phyloP scores from a whole-genome alignment of 148 eudicot species.

The Amaranthus cruentus region DNA sequence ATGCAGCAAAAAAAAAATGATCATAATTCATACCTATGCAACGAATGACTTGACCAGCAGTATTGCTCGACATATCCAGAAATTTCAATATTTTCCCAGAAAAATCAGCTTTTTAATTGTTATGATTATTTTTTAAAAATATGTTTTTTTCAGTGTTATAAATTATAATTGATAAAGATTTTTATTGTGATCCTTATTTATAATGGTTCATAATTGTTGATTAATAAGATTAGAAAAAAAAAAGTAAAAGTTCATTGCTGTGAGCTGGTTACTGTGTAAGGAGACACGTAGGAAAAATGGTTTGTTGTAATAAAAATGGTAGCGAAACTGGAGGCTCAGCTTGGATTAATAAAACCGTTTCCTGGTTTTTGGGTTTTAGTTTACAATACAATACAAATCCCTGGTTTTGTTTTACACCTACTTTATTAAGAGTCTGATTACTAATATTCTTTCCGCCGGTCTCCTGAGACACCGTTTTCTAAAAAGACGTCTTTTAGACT shows the following conservation, averaged over 20 bases:
- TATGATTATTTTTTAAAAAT: background rate
- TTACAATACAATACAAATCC: background rate
- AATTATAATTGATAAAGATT: background rate
- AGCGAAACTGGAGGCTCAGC: slow-evolving; percentile 7
- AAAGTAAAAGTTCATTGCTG: too few species aligned
- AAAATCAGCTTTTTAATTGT: background rate
- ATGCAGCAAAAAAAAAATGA: background rate
- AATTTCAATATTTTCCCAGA: background rate
- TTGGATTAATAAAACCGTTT: slow-evolving; percentile 14
- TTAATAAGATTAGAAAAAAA: background rate
- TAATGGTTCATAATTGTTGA: background rate
- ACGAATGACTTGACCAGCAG: slow-evolving; percentile 41
- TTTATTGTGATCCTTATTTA: too few species aligned
- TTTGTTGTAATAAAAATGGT: background rate
- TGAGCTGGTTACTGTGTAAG: background rate
- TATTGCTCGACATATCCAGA: slow-evolving; percentile 22
- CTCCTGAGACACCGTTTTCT: too few species aligned
- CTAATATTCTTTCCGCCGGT: too few species aligned
- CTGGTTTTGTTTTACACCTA: slow-evolving; percentile 6
- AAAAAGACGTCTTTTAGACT: too few species aligned
- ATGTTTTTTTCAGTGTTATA: background rate
- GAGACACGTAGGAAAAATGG: background rate
- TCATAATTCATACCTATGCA: slow-evolving; percentile 35
- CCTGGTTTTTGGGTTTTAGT: background rate
- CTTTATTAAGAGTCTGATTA: too few species aligned